These are phyloP conservation scores for Citrus mangshanensis DNA, from an alignment of 345 rosid genomes.

Conservation along the genomic window DNA sequence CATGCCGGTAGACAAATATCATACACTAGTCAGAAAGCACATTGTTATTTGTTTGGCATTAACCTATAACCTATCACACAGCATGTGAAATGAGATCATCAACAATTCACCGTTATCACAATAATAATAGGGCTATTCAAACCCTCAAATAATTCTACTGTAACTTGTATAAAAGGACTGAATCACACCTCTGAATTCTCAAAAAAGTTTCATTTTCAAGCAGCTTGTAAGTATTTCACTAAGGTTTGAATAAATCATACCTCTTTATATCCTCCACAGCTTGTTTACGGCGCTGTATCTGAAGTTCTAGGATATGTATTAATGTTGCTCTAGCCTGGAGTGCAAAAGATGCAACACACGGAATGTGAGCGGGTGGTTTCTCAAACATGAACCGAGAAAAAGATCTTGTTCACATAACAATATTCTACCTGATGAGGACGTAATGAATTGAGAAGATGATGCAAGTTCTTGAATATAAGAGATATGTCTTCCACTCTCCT, in stretches of 20 bases:
- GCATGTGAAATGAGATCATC: too few species aligned
- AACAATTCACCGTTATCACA: too few species aligned
- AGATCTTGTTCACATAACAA: neutral
- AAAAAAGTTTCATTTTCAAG: neutral
- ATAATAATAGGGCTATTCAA: too few species aligned
- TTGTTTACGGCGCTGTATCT: constrained; percentile 79
- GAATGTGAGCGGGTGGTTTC: neutral
- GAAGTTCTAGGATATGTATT: constrained; percentile 86
- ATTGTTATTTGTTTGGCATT: too few species aligned
- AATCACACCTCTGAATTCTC: neutral
- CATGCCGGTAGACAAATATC: too few species aligned
- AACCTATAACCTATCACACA: too few species aligned
- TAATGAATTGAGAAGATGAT: constrained; percentile 91
- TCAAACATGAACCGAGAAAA: constrained; percentile 1
- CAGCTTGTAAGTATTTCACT: neutral
- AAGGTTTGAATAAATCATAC: constrained; percentile 26
- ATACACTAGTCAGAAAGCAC: too few species aligned
- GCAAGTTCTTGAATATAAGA: constrained; percentile 86
- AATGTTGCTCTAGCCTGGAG: constrained; percentile 88
- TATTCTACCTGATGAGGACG: constrained; percentile 82
- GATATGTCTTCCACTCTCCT: constrained; percentile 91
- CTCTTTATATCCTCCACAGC: constrained; percentile 94
- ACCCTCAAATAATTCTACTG: too few species aligned
- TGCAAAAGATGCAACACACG: neutral
- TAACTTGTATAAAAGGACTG: neutral